Conservation (phyloP, 768 basidiomycete species). For the Suillus ampliporus region DNA sequence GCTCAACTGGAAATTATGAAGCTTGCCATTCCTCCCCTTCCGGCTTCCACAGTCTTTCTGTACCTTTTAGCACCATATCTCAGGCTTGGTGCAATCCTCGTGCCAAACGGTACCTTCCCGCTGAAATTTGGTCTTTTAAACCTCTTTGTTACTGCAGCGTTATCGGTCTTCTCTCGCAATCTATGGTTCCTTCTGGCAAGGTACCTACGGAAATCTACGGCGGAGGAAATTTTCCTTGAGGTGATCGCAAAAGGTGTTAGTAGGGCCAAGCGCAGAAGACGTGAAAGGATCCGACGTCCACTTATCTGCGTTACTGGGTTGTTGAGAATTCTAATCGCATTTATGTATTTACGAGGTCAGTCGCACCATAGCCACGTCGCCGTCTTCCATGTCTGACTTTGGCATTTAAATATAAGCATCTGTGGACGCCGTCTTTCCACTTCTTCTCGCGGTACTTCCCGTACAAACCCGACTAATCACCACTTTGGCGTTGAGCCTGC, state of each 20-base stretch:
- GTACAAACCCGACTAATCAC: conserved; percentile 45
- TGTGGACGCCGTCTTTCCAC: conserved; percentile 54
- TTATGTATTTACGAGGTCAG: conserved; percentile 72
- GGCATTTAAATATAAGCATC: conserved; percentile 48
- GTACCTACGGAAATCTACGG: conserved; percentile 66
- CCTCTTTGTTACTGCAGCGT: conserved; percentile 57
- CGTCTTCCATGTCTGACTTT: conserved; percentile 18
- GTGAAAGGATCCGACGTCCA: conserved; percentile 48
- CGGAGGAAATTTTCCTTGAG: conserved; percentile 70
- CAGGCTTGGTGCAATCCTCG: conserved; percentile 70
- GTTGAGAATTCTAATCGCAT: conserved; percentile 56
- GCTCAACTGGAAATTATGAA: conserved; percentile 15
- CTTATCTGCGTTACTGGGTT: conserved; percentile 51
- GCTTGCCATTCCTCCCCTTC: conserved; percentile 50
- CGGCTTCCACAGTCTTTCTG: conserved; percentile 63
- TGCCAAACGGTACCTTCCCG: conserved; percentile 54
- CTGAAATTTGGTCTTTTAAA: conserved; percentile 55
- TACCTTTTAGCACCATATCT: conserved; percentile 74
- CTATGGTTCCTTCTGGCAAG: conserved; percentile 81
- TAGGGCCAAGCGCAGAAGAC: conserved; percentile 53
- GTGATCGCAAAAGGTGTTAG: conserved; percentile 56
- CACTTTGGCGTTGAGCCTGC: conserved; percentile 47
- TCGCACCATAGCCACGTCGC: conserved; percentile 18
- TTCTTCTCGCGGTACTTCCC: conserved; percentile 45
- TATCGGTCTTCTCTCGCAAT: conserved; percentile 67